These are phyloP conservation scores for Hyaloscypha hepaticicola DNA, from an alignment of 495 filamentous ascomycete genomes.

Conservation along the genomic window DNA sequence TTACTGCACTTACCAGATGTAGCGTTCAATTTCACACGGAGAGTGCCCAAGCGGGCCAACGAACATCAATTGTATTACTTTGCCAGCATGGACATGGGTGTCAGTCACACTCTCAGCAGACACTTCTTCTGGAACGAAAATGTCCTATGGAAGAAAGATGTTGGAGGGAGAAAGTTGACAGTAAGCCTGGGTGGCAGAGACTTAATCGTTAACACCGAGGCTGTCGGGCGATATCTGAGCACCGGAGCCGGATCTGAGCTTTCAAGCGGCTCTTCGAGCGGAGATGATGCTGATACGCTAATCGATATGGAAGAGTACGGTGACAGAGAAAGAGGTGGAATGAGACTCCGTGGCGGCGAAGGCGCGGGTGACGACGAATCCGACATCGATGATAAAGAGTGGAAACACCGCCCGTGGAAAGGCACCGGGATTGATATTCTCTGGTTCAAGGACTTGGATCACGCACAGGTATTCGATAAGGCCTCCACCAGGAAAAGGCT, in stretches of 20 bases:
- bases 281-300: background rate
- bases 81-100: constrained; percentile 61
- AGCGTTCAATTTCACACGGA: constrained; percentile 67
- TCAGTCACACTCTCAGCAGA: constrained; percentile 56
- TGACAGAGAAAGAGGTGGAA: constrained; percentile 16
- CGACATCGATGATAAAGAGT: constrained; percentile 31
- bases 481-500: constrained; percentile 40
- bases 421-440: constrained; percentile 56
- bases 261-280: background rate
- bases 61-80: constrained; percentile 69
- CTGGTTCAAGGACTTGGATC: constrained; percentile 63
- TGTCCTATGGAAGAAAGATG: constrained; percentile 65
- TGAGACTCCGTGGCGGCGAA: constrained; percentile 18
- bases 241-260: constrained; percentile 11
- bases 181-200: constrained; percentile 59
- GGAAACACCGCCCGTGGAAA: constrained; percentile 46
- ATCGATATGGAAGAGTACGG: constrained; percentile 24
- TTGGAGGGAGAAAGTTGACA: constrained; percentile 25
- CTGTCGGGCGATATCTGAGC: constrained; percentile 56
- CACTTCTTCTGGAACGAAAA: constrained; percentile 70
- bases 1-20: constrained; percentile 65
- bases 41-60: constrained; percentile 54
- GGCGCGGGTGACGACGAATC: constrained; percentile 11
- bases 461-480: constrained; percentile 66
- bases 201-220: constrained; percentile 61